Percentiles rank a stretch among this genome's conserved stretches.
phyloP scores from a whole-genome alignment of 2,329 filamentous ascomycete genomes.

The Neonectria sp. region DNA sequence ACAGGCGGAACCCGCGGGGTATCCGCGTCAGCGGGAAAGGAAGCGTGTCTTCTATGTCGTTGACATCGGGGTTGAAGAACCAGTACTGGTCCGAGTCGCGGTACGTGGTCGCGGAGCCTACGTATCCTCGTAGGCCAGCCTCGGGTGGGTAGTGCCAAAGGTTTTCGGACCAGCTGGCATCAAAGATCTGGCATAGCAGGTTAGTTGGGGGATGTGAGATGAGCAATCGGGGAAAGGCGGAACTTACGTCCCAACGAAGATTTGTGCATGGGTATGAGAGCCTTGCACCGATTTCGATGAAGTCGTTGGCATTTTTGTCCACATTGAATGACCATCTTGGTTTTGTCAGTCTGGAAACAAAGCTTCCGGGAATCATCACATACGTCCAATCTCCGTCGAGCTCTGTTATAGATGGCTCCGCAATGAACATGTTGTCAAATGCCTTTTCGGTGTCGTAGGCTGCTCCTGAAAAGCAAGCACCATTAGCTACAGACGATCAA shows the following conservation, averaged over 20 bases:
- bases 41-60: slow-evolving; percentile 56
- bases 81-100: slow-evolving; percentile 50
- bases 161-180: slow-evolving; percentile 54
- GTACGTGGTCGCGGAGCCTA: slow-evolving; percentile 61
- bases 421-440: slow-evolving; percentile 56
- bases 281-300: slow-evolving; percentile 47
- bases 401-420: slow-evolving; percentile 46
- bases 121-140: slow-evolving; percentile 55
- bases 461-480: slow-evolving; percentile 43
- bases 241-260: slow-evolving; percentile 55
- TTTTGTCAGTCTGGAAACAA: slow-evolving; percentile 7
- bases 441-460: slow-evolving; percentile 57
- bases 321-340: slow-evolving; percentile 54
- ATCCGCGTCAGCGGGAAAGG: slow-evolving; percentile 55
- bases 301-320: slow-evolving; percentile 47
- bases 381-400: slow-evolving; percentile 45
- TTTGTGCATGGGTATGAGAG: slow-evolving; percentile 53
- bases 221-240: background rate
- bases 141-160: slow-evolving; percentile 60
- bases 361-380: background rate
- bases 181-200: slow-evolving; percentile 53
- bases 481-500: background rate
- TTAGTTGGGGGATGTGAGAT: background rate
- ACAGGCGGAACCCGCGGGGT: slow-evolving; percentile 51
- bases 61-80: slow-evolving; percentile 54